phyloP scores from a whole-genome alignment of 305 asterid genomes.

The Solanum hybrid region DNA sequence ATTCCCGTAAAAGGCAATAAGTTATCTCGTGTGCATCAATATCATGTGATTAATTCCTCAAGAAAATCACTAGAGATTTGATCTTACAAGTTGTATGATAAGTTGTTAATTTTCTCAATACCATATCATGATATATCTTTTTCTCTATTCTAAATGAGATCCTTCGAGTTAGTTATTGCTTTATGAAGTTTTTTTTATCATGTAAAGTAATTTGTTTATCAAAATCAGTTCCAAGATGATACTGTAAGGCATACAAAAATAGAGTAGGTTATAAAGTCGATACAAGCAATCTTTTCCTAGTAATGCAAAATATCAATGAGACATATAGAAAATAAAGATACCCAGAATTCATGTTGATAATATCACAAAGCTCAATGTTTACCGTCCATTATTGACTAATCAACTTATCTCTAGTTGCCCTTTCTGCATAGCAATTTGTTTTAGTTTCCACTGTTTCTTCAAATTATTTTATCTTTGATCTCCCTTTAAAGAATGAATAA shows the following conservation, averaged over 20 bases:
- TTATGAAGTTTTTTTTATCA: no score
- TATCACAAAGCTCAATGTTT: constrained; percentile 86
- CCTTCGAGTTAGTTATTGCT: neutral
- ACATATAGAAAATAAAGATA: constrained; percentile 9
- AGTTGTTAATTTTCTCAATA: neutral
- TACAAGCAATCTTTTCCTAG: neutral
- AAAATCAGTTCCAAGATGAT: neutral
- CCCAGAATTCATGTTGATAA: constrained; percentile 75
- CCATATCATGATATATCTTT: neutral
- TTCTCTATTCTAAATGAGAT: neutral
- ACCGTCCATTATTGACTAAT: constrained; percentile 96
- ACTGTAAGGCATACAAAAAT: neutral
- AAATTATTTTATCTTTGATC: constrained; percentile 10
- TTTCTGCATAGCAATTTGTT: constrained; percentile 41
- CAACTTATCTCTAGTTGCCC: constrained; percentile 86
- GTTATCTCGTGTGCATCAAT: neutral
- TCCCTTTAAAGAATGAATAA: neutral
- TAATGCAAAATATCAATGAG: neutral
- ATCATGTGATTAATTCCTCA: neutral
- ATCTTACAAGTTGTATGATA: neutral
- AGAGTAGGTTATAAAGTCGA: neutral
- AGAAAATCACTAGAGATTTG: neutral
- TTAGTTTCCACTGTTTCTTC: constrained; percentile 7
- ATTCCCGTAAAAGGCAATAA: neutral
- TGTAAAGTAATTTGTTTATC: neutral